phyloP scores from a whole-genome alignment of 352 stramenopile species.

The Thraustochytrium striatum region DNA sequence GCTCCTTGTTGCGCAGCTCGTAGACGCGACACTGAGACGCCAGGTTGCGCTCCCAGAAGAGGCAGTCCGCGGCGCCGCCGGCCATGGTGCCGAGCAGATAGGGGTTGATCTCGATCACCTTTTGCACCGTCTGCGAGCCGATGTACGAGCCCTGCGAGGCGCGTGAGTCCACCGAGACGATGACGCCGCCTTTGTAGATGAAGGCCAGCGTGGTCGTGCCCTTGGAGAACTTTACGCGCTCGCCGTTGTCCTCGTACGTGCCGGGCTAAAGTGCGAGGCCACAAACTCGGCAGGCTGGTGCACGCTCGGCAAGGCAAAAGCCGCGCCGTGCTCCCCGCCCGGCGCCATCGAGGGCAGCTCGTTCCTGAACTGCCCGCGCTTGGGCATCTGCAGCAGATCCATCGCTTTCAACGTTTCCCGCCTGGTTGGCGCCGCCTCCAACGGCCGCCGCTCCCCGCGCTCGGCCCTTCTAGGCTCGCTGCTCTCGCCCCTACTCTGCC shows the following conservation, averaged over 20 bases:
- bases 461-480: neutral
- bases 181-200: conserved; percentile 96
- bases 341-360: neutral
- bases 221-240: conserved; percentile 96
- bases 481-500: neutral
- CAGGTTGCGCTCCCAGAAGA: conserved; percentile 98
- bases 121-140: conserved; percentile 94
- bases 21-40: conserved; percentile 91
- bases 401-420: neutral
- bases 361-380: conserved; percentile 19
- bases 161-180: conserved; percentile 97
- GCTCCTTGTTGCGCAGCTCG: conserved; percentile 97
- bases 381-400: conserved; percentile 24
- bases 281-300: conserved; percentile 41
- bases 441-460: neutral
- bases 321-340: neutral
- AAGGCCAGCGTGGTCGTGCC: conserved; percentile 99
- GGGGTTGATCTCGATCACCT: conserved; percentile 99
- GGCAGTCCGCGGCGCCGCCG: conserved; percentile 95
- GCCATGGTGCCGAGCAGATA: conserved; percentile 99
- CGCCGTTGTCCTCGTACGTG: conserved; percentile 87
- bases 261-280: conserved; percentile 44
- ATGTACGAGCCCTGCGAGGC: conserved; percentile 98
- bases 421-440: too few species aligned
- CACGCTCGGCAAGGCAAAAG: conserved; percentile 14